A percentile compares a stretch with the other conserved stretches of the same genome.
Conservation (phyloP, 768 basidiomycete species). For the Clitopilus hobsonii region DNA sequence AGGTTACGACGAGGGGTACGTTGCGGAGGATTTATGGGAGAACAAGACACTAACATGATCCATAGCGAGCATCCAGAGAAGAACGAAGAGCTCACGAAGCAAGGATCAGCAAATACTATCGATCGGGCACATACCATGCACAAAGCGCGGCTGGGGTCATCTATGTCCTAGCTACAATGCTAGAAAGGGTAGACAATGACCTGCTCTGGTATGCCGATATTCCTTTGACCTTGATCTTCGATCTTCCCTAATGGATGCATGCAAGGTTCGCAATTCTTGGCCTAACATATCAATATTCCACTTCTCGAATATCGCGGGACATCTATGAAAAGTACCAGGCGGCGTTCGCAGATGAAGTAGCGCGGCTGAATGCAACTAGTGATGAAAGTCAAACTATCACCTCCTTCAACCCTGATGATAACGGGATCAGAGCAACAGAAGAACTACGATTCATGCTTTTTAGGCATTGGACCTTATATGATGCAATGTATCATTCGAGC, state of each 20-base stretch:
- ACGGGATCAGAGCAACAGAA: conserved; percentile 74
- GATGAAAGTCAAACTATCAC: conserved; percentile 25
- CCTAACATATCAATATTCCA: conserved; percentile 87
- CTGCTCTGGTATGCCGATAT: conserved; percentile 70
- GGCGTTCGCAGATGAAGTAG: conserved; percentile 88
- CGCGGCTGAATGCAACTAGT: conserved; percentile 74
- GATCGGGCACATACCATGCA: conserved; percentile 79
- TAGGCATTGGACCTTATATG: conserved; percentile 97
- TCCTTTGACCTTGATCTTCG: background rate
- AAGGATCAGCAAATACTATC: conserved; percentile 77
- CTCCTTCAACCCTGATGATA: conserved; percentile 72
- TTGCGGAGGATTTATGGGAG: background rate
- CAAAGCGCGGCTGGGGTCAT: conserved; percentile 88
- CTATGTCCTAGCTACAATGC: conserved; percentile 84
- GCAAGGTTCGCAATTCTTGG: conserved; percentile 88
- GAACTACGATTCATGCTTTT: conserved; percentile 94
- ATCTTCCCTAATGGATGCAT: conserved; percentile 1
- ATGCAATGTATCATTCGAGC: conserved; percentile 96
- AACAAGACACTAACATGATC: background rate
- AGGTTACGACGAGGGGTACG: conserved; percentile 45
- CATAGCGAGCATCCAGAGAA: conserved; percentile 24
- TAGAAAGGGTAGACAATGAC: conserved; percentile 92
- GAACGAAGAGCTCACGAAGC: conserved; percentile 62
- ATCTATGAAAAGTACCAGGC: conserved; percentile 79
- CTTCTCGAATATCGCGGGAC: conserved; percentile 82